Conservation (phyloP, 768 basidiomycete genomes). For the Serendipita vermifera region DNA sequence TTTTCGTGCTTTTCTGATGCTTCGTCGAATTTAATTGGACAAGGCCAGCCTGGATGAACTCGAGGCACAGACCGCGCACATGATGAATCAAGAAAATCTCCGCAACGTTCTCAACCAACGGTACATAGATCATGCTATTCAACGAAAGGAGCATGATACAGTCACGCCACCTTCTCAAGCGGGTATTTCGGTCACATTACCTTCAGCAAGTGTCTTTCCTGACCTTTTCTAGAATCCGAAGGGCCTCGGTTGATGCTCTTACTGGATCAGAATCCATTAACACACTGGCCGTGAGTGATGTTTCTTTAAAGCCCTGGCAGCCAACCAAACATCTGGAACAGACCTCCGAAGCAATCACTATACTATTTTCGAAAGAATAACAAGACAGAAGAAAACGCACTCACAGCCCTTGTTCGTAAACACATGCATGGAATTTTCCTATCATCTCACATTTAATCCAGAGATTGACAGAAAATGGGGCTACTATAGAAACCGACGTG, state of each 20-base stretch:
- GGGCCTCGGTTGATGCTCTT: not conserved
- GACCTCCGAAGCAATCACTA: not conserved
- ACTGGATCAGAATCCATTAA: not conserved
- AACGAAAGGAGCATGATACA: not conserved
- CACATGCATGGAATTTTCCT: too few species aligned
- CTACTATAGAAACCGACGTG: not conserved
- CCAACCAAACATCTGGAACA: too few species aligned
- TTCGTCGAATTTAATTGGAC: too few species aligned
- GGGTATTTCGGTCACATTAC: too few species aligned
- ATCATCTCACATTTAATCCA: not conserved
- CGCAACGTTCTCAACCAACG: not conserved
- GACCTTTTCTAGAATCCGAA: too few species aligned
- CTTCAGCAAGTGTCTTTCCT: too few species aligned
- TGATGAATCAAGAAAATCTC: not conserved
- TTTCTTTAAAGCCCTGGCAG: too few species aligned
- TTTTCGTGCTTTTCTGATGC: not conserved
- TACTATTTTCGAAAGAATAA: conserved; percentile 4
- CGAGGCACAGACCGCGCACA: not conserved
- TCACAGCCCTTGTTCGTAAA: not conserved
- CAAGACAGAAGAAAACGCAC: not conserved
- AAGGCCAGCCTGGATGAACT: not conserved
- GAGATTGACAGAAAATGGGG: not conserved
- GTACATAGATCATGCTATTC: not conserved
- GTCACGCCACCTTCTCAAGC: not conserved
- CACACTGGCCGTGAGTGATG: conserved; percentile 7